Base-by-base conservation (phyloP, 2,329 filamentous ascomycete genomes). In the Grosmannia serpens region DNA sequence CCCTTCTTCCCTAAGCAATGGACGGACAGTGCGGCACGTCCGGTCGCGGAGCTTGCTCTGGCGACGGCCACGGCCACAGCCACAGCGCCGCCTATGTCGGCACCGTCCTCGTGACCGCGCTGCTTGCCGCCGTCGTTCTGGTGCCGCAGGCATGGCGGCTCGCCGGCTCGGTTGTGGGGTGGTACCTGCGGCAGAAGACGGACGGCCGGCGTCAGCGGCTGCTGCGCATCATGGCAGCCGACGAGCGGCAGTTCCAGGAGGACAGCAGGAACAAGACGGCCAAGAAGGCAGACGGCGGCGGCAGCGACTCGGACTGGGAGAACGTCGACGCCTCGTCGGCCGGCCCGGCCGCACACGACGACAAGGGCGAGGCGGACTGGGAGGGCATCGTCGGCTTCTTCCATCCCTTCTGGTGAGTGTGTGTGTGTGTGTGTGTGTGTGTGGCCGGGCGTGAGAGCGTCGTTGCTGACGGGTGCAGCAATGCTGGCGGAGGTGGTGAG, bases 401-500 rank as follows among this genome's bases (percentile, higher is more conserved):
- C 70, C 94, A 99, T 71, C 94, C 94, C 1, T 99, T 96, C 71
- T 97, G 94, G 89, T 92, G 76, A 63, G 80, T 68, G 50, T 33
- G 31, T 33, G 6, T 33, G 31, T 22, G 10, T 13, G 10, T 38
- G 22, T 38, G 8, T 33, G 17, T 49, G n/a, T 15, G 4, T 44
- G 15, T 33, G 6, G 6, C 6, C 10, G 31, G 5, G 31, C 10
- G 31, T 33, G 13, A n/a, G n/a, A 1, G 10, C 2, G 4, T 22
- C 6, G 10, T 6, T 33, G 13, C 63, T 65, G 44, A 65, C 60
- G 51, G 9, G 5, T 44, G 13, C 61, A 94, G 89, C 73, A 97
- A 99, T 75, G 94, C 94, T 55, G 94, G 94, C 58, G 94, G 94
- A 31, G 94, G 94, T 61, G 94, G 94, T 62, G 94, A 99, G 74